Evolutionary conservation across 257 asterid genomes (phyloP), one percentile per base, ranked within the genome.

Genomic region (Solanum sparsipilum): DNA sequence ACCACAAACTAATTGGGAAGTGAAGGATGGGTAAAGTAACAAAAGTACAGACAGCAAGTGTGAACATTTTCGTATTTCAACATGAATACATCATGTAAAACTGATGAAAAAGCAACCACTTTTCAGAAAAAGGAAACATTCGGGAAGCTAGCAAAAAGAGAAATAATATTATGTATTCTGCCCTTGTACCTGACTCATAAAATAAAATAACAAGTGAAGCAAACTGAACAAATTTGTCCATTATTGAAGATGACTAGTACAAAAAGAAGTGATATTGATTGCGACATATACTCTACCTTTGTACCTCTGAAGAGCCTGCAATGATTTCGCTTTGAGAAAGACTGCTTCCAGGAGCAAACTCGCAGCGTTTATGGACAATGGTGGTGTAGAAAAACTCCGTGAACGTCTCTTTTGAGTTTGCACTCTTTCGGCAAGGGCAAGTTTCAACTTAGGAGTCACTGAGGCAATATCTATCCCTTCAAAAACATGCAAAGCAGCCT

Each of bases 401-500:
- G 94, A 92, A 34, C 87, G 93, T 88, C 94, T 93, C 93, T 75
- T 93, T 84, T 85, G 93, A 88, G 92, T 89, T 86, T 88, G 98
- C 83, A 91, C 94, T 89, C 85, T 90, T 88, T 67, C 87, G n/a
- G 96, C 89, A 74, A 97, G 94, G 0, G 98, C 85, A 67, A 89
- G 91, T 91, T 95, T 97, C 91, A 97, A 93, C 92, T 94, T 96
- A 87, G 97, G 94, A 84, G 92, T 91, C 81, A 95, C 93, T 38
- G 96, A 91, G 88, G 93, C 90, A 89, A 95, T 89, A 87, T 97
- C 98, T 27, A 97, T 97, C 84, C 99, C 98, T 93, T 96, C 98
- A 76, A 95, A 97, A 74, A 97, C 99, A 88, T 94, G 98, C 65
- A 97, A 87, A 79, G 99, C 98, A 79, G 96, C 96, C 94, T 97